Evolutionary conservation across 306 rosid genomes (phyloP).

Genomic region (Prunus mongolica): DNA sequence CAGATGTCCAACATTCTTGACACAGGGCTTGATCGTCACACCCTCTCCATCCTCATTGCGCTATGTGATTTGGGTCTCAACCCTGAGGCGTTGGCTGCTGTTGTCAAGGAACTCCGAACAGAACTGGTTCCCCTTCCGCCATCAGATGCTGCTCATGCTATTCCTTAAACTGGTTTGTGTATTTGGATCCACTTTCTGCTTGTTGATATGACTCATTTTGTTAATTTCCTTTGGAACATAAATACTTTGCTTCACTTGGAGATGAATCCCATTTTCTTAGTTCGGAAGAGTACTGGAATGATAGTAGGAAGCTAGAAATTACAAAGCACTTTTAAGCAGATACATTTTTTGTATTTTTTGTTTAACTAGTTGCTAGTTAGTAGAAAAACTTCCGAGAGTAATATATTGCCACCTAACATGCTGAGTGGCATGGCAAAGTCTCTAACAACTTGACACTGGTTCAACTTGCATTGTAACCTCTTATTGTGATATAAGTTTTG

Average conservation of each 20-base stretch:
- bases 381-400: too few species aligned
- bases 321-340: too few species aligned
- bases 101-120: conserved; percentile 62
- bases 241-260: neutral
- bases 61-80: conserved; percentile 79
- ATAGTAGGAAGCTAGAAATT: too few species aligned
- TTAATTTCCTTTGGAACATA: neutral
- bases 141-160: conserved; percentile 2
- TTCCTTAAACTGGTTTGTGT: conserved; percentile 1
- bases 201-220: neutral
- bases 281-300: neutral
- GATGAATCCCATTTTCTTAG: neutral
- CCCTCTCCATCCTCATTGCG: conserved; percentile 74
- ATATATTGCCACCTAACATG: too few species aligned
- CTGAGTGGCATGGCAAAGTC: too few species aligned
- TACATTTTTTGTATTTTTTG: too few species aligned
- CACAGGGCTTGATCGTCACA: conserved; percentile 66
- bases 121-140: conserved; percentile 22
- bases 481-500: too few species aligned
- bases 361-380: too few species aligned
- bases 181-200: neutral
- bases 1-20: conserved; percentile 68
- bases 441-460: too few species aligned
- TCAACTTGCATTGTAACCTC: too few species aligned
- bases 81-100: conserved; percentile 71